Base-by-base conservation (phyloP, 495 filamentous ascomycete genomes). In the Aspergillus sclerotiicarbonarius region DNA sequence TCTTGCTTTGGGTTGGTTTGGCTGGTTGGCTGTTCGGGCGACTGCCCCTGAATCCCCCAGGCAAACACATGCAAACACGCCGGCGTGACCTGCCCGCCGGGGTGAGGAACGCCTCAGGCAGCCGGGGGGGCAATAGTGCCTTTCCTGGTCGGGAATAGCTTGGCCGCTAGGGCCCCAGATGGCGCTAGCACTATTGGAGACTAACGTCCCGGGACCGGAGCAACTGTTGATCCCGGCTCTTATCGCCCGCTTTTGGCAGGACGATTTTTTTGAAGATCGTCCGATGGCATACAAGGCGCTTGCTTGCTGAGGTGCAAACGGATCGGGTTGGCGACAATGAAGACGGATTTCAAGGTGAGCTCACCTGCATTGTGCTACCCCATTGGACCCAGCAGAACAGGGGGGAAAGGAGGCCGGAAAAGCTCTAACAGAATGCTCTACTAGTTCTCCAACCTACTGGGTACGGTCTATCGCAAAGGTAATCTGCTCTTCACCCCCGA, bases 401-500 rank as follows among this genome's bases (percentile, higher is more conserved):
- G n/a, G 47, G 30, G 1, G 9, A 19, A 51, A 25, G 13, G 25
- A 39, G 29, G 19, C 29, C 8, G 1, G n/a, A 33, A 19, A 18
- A 48, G 39, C 39, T 25, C 59, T 61, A 54, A 61, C 50, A 39
- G 8, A 25, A 25, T 25, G n/a, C 53, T 45, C 15, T 21, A 48
- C 21, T 61, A 95, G 90, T 97, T 96, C 76, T 94, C 90, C 71
- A 96, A 96, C 70, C 80, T 97, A 63, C 84, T 98, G 63, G 95
- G 94, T 60, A 98, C 92, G 63, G 94, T 98, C 63, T 98, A 97
- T 79, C 89, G 91, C 76, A 90, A 89, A 80, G 94, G 95, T 73
- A 98, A 97, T 71, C 83, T 98, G 58, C 83, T 96, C 63, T 98
- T 96, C 79, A 95, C 90, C 65, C 93, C 92, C 62, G 94, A 98